Percentiles rank a stretch among this genome's conserved stretches.
Conservation (phyloP, 2,329 filamentous ascomycete genomes). For the Fusarium sp. region DNA sequence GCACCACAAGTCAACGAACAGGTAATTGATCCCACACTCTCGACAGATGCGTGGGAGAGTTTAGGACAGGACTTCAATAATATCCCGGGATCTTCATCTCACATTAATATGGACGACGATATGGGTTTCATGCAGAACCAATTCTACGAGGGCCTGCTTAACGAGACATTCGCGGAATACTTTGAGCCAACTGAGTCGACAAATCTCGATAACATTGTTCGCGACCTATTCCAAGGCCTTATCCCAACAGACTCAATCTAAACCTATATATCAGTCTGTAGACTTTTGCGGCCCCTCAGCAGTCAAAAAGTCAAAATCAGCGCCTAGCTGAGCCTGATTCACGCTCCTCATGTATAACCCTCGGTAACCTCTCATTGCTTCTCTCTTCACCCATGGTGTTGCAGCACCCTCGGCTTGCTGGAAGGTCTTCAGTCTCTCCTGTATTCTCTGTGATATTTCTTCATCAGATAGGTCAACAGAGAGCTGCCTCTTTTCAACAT, state of each 20-base stretch:
- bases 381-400: constrained; percentile 7
- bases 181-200: constrained; percentile 45
- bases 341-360: constrained; percentile 70
- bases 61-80: background rate
- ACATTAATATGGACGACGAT: background rate
- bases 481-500: constrained; percentile 74
- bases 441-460: constrained; percentile 73
- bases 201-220: constrained; percentile 51
- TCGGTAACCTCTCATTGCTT: constrained; percentile 62
- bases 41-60: constrained; percentile 5
- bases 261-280: background rate
- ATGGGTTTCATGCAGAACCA: constrained; percentile 33
- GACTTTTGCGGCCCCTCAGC: constrained; percentile 51
- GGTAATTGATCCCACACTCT: background rate
- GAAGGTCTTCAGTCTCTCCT: constrained; percentile 65
- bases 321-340: constrained; percentile 69
- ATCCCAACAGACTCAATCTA: constrained; percentile 46
- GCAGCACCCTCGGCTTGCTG: constrained; percentile 43
- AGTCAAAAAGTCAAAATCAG: constrained; percentile 72
- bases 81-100: background rate
- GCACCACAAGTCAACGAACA: background rate
- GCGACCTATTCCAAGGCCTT: constrained; percentile 52
- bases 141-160: constrained; percentile 43
- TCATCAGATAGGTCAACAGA: constrained; percentile 72
- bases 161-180: constrained; percentile 46